These are phyloP conservation scores for Dichomitus squalens DNA, from an alignment of 1,284 basidiomycete species.

Conservation along the genomic window DNA sequence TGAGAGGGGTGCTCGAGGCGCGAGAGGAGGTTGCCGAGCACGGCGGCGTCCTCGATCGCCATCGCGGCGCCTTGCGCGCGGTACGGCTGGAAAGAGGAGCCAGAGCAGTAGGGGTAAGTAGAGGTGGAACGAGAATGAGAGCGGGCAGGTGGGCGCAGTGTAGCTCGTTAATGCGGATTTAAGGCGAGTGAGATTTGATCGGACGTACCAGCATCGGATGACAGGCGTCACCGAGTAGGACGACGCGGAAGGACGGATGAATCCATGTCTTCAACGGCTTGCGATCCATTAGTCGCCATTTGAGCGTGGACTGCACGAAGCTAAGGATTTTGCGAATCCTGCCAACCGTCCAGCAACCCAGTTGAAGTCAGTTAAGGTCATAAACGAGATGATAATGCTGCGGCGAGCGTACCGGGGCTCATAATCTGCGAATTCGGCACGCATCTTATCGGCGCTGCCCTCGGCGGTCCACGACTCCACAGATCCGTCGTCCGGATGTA, in stretches of 20 bases:
- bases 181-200: background rate
- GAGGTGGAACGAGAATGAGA: background rate
- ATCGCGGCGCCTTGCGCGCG: conserved; percentile 67
- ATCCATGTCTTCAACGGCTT: conserved; percentile 44
- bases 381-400: background rate
- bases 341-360: background rate
- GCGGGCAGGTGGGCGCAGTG: background rate
- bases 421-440: conserved; percentile 45
- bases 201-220: conserved; percentile 60
- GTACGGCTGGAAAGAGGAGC: conserved; percentile 56
- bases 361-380: background rate
- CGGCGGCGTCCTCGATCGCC: conserved; percentile 69
- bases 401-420: conserved; percentile 40
- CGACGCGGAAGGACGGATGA: conserved; percentile 39
- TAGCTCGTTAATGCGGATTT: background rate
- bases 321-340: conserved; percentile 44
- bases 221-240: conserved; percentile 46
- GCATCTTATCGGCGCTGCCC: conserved; percentile 48
- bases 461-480: conserved; percentile 49
- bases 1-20: conserved; percentile 44
- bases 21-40: conserved; percentile 61
- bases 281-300: conserved; percentile 49
- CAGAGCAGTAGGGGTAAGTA: background rate
- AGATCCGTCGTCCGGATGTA: conserved; percentile 47
- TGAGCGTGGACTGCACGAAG: conserved; percentile 43